Evolutionary conservation across 2,329 filamentous ascomycete species (phyloP).

Genomic region (Magnaporthiopsis rhizophila): DNA sequence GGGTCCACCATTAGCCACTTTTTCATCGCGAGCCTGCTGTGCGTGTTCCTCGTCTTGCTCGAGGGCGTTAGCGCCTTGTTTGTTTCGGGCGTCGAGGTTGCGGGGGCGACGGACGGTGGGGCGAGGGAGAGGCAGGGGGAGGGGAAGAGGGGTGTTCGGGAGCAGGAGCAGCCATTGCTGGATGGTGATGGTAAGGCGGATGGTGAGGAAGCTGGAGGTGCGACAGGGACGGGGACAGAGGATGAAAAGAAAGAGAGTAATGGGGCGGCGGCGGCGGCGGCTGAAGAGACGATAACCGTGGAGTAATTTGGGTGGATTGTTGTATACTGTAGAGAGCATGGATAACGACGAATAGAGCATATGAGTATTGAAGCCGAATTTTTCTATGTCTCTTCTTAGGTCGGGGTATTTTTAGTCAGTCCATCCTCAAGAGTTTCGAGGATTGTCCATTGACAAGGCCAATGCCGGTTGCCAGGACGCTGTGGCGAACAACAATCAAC

Average conservation of each 20-base stretch:
- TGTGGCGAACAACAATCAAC: too few relatives aligned
- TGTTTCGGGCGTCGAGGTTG: slow-evolving; percentile 70
- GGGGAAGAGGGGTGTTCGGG: neutral
- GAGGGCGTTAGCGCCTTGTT: slow-evolving; percentile 81
- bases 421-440: neutral
- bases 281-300: neutral
- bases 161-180: neutral
- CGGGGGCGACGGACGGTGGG: neutral
- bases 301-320: neutral
- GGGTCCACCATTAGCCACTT: slow-evolving; percentile 96
- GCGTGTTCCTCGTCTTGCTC: slow-evolving; percentile 81
- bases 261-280: too few relatives aligned
- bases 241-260: slow-evolving; percentile 3
- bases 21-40: slow-evolving; percentile 79
- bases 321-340: neutral
- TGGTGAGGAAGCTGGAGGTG: neutral
- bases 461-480: too few relatives aligned
- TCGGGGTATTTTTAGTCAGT: neutral
- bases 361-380: neutral
- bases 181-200: neutral
- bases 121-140: neutral
- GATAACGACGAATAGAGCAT: neutral
- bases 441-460: too few relatives aligned
- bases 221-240: neutral
- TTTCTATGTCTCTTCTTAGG: neutral